phyloP scores from a whole-genome alignment of 2,329 filamentous ascomycete genomes.

The Fusarium lyarnte region DNA sequence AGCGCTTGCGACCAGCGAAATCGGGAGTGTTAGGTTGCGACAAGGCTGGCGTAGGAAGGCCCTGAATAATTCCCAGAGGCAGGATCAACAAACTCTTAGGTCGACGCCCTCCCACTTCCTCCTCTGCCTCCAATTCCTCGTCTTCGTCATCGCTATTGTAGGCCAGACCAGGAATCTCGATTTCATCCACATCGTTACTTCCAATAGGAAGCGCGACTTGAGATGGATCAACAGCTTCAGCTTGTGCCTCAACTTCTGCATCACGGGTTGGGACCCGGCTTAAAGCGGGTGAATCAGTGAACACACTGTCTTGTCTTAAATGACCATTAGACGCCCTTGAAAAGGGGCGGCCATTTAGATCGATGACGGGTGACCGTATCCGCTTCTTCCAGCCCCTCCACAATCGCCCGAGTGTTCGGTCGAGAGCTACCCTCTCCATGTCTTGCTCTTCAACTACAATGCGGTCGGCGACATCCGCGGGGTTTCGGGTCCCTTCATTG shows the following conservation, averaged over 20 bases:
- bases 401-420: constrained; percentile 84
- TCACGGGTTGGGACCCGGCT: constrained; percentile 45
- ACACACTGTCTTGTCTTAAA: constrained; percentile 48
- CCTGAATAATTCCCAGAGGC: constrained; percentile 36
- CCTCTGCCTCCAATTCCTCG: constrained; percentile 48
- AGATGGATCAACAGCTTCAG: constrained; percentile 48
- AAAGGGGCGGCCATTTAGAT: constrained; percentile 59
- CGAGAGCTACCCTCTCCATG: constrained; percentile 91
- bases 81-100: constrained; percentile 57
- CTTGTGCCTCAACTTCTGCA: constrained; percentile 29
- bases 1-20: constrained; percentile 48
- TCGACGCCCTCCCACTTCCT: constrained; percentile 48
- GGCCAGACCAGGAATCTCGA: constrained; percentile 78
- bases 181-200: constrained; percentile 78
- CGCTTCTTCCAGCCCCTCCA: constrained; percentile 98
- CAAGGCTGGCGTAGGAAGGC: constrained; percentile 46
- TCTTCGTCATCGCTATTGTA: constrained; percentile 70
- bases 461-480: constrained; percentile 66
- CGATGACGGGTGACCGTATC: constrained; percentile 66
- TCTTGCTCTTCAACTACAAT: constrained; percentile 90
- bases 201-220: constrained; percentile 74
- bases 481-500: constrained; percentile 58
- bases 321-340: constrained; percentile 56
- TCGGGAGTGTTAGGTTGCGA: constrained; percentile 51
- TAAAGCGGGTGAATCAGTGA: constrained; percentile 50